Evolutionary conservation across 805 yeast species (phyloP).

Genomic region (Teunomyces pallodes): DNA sequence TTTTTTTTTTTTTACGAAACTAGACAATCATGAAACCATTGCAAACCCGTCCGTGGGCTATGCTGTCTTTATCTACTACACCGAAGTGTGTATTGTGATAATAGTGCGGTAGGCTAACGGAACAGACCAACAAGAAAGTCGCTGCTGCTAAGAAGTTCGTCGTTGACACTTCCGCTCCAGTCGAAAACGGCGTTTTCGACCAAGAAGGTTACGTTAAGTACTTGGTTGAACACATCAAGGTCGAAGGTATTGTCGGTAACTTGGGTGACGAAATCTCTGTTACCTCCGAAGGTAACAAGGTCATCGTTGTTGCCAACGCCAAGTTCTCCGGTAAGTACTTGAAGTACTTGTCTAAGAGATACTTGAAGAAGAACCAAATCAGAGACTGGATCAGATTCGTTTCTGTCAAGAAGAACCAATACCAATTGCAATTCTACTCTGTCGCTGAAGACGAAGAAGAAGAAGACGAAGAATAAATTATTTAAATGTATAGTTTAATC

Average conservation of each 20-base stretch:
- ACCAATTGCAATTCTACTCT: conserved; percentile 98
- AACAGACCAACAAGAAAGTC: conserved; percentile 68
- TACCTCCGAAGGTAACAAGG: conserved; percentile 80
- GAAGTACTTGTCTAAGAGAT: conserved; percentile 99
- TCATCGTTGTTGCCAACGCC: conserved; percentile 86
- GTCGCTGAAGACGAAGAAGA: conserved; percentile 93
- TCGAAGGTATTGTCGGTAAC: conserved; percentile 95
- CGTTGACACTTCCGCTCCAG: conserved; percentile 96
- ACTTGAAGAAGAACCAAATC: conserved; percentile 99
- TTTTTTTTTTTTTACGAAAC: conserved; percentile 3
- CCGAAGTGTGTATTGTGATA: conserved; percentile 20
- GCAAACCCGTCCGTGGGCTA: conserved; percentile 47
- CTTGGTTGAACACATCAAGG: conserved; percentile 99
- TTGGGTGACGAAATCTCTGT: conserved; percentile 93
- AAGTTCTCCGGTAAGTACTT: conserved; percentile 99
- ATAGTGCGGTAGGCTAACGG: conserved; percentile 75
- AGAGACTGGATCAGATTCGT: conserved; percentile 99
- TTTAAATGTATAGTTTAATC: conserved; percentile 7
- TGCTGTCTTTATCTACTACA: conserved; percentile 42
- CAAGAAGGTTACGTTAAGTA: conserved; percentile 96
- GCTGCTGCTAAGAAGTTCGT: conserved; percentile 83
- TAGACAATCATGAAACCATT: conserved; percentile 5
- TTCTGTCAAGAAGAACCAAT: conserved; percentile 90
- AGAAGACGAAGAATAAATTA: conserved; percentile 78
- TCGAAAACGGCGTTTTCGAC: conserved; percentile 96